Evolutionary conservation across 2,329 filamentous ascomycete species (phyloP).

Genomic region (Verticillium alfalfae): DNA sequence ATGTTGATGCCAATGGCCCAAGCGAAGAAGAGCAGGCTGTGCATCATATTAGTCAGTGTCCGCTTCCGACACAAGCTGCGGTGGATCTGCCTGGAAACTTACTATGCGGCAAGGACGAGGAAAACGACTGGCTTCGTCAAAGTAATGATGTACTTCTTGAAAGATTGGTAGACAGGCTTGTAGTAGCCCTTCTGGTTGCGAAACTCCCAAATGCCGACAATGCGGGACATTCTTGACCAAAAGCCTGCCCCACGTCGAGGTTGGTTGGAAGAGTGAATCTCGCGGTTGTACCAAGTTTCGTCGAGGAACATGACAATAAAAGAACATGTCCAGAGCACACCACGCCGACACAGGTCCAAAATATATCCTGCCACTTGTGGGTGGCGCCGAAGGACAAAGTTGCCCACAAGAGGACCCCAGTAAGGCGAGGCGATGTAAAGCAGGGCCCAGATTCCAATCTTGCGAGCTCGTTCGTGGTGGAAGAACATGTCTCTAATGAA

Average conservation of each 20-base stretch:
- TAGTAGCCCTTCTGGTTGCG: background rate
- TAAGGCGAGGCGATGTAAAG: slow-evolving; percentile 36
- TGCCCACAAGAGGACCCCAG: slow-evolving; percentile 35
- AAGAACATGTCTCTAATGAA: slow-evolving; percentile 56
- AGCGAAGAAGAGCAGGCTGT: slow-evolving; percentile 29
- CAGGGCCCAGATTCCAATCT: slow-evolving; percentile 42
- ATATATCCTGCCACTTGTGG: slow-evolving; percentile 37
- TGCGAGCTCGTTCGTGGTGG: slow-evolving; percentile 49
- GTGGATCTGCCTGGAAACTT: slow-evolving; percentile 9
- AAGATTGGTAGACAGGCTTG: slow-evolving; percentile 21
- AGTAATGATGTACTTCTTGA: slow-evolving; percentile 29
- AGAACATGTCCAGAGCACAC: slow-evolving; percentile 27
- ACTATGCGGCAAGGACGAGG: slow-evolving; percentile 22
- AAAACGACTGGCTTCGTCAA: slow-evolving; percentile 33
- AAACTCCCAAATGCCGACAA: slow-evolving; percentile 10
- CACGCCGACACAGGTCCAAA: slow-evolving; percentile 40
- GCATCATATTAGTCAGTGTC: slow-evolving; percentile 5
- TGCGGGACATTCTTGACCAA: background rate
- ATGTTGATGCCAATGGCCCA: slow-evolving; percentile 53
- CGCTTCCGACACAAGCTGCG: background rate
- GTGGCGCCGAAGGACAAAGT: slow-evolving; percentile 42
- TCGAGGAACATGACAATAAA: slow-evolving; percentile 36
- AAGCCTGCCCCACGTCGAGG: slow-evolving; percentile 22
- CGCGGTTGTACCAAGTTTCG: slow-evolving; percentile 45
- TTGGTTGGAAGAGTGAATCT: slow-evolving; percentile 26